phyloP scores from a whole-genome alignment of 257 asterid species.

The Nicotiana undulata region DNA sequence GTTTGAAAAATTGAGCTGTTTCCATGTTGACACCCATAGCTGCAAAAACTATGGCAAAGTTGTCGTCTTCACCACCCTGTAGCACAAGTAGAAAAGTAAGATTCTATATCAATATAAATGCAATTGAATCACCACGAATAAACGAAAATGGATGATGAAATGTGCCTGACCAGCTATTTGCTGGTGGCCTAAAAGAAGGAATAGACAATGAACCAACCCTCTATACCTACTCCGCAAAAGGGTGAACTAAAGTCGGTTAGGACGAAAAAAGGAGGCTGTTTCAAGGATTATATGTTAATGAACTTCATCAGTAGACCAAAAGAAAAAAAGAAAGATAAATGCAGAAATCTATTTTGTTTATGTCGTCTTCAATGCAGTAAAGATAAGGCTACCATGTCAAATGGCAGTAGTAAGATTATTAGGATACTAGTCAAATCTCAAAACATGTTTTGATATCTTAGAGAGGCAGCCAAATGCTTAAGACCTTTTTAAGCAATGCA shows the following conservation, averaged over 20 bases:
- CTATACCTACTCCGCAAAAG: neutral
- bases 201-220: neutral
- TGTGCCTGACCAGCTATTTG: neutral
- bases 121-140: neutral
- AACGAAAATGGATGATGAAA: neutral
- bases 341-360: neutral
- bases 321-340: neutral
- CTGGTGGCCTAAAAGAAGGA: neutral
- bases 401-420: neutral
- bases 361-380: neutral
- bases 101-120: slow-evolving; percentile 5
- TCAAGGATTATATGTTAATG: neutral
- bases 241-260: neutral
- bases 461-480: neutral
- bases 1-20: slow-evolving; percentile 95
- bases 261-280: neutral
- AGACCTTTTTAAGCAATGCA: neutral
- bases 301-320: neutral
- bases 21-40: slow-evolving; percentile 99
- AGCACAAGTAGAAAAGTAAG: slow-evolving; percentile 16
- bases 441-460: neutral
- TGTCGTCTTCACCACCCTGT: slow-evolving; percentile 82
- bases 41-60: slow-evolving; percentile 97
- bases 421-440: neutral
- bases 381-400: neutral